Base-by-base conservation (phyloP, 495 filamentous ascomycete genomes). In the Thozetella sp. region DNA sequence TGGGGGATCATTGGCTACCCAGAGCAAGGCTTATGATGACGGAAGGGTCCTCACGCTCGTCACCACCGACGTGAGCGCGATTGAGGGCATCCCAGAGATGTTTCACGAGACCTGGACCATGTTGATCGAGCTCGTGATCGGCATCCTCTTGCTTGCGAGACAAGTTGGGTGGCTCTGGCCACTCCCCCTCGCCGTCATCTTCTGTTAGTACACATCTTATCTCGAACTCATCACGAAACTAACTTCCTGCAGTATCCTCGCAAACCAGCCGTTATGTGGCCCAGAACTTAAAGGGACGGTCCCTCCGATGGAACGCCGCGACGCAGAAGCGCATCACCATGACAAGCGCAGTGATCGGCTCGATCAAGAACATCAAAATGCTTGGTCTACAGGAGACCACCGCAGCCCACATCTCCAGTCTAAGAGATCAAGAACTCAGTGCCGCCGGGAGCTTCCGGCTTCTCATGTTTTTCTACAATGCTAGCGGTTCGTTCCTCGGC, bases 311-410 rank as follows among this genome's bases (percentile, higher is more conserved):
- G 82, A 77, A 82, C 24, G 62, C 67, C 30, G 82, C 83, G 13
- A 84, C 83, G 11, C 75, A 85, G 56, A 72, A 67, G 54, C 80
- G 84, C 20, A 81, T 87, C 26, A 73, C 77, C 22, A 71, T 75
- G 25, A 86, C 82, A 6, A 77, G 73, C 4, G 63, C 77, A 0
- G 81, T 85, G 72, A 65, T 90, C 3, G 71, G 79, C 12, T 76
- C 82, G 0, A 84, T 87, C 63, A 88, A 88, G 60, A 72, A 75
- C 15, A 71, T 91, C 40, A 90, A 89, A 60, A 86, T 88, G 80
- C 77, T 86, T 3, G 88, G 86, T 1, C 66, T 89, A 4, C 76
- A 78, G n/a, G 61, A 72, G 0, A 53, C 48, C 2, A 59, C 86
- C 1, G 66, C 67, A 1, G 22, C 65, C 19, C 76, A 70, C 20